Percentiles rank a stretch among this genome's conserved stretches.
phyloP scores from a whole-genome alignment of 2,329 filamentous ascomycete genomes.

The Tolypocladium capitatum region DNA sequence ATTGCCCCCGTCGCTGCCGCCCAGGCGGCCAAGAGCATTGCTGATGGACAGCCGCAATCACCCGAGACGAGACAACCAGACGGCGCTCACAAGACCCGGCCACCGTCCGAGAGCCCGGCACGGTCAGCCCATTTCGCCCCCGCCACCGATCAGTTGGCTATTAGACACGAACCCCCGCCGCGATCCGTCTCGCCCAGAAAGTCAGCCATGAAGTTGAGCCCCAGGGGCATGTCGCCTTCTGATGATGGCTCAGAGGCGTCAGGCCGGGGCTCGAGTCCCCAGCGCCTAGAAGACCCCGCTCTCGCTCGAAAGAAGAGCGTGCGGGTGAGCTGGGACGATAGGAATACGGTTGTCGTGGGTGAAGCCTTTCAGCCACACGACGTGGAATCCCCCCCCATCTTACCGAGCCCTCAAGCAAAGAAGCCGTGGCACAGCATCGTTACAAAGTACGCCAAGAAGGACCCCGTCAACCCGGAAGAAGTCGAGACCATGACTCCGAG shows the following conservation, averaged over 20 bases:
- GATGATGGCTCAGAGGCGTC: constrained; percentile 34
- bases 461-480: constrained; percentile 35
- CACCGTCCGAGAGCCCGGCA: constrained; percentile 46
- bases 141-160: constrained; percentile 37
- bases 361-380: constrained; percentile 26
- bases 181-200: constrained; percentile 65
- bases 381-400: constrained; percentile 25
- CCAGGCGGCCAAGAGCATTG: background rate
- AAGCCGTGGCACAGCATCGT: constrained; percentile 40
- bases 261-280: constrained; percentile 11
- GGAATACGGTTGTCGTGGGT: constrained; percentile 39
- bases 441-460: constrained; percentile 35
- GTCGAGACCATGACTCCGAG: constrained; percentile 62
- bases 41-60: background rate
- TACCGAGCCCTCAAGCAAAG: constrained; percentile 22
- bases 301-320: constrained; percentile 47
- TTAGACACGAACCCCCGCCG: constrained; percentile 55
- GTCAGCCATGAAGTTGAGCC: constrained; percentile 58
- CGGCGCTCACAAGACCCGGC: constrained; percentile 17
- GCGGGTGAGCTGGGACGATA: constrained; percentile 69
- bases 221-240: constrained; percentile 37
- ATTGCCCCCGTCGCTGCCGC: constrained; percentile 16
- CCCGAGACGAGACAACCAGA: constrained; percentile 3
- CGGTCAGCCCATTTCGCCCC: constrained; percentile 55
- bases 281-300: constrained; percentile 21